Percentiles rank a stretch among this genome's conserved stretches.
Conservation (phyloP, 2,329 filamentous ascomycete species). For the Fusarium kyushuense region DNA sequence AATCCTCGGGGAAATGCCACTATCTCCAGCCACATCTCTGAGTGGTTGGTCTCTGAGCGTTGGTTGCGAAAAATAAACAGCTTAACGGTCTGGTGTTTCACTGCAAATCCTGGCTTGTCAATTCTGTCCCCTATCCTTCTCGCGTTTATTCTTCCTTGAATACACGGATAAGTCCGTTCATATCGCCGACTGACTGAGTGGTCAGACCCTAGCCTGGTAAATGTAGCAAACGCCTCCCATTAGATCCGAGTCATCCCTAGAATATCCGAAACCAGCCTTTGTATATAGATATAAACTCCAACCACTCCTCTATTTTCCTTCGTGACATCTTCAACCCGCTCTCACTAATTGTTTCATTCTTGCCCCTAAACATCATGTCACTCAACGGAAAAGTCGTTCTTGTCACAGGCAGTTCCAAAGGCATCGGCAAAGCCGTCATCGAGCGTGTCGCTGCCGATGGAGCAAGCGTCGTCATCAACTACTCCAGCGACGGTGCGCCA, state of each 20-base stretch:
- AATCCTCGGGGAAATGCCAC: background rate
- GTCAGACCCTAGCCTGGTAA: no score
- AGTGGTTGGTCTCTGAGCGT: accelerated
- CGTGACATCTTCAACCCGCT: no score
- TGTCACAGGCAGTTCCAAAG: slow-evolving; percentile 9
- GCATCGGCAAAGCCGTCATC: slow-evolving; percentile 12
- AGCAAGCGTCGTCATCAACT: slow-evolving; percentile 15
- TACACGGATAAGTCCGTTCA: background rate
- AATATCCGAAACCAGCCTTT: accelerated
- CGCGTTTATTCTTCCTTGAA: no score
- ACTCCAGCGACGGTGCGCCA: background rate
- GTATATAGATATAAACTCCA: no score
- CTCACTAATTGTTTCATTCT: no score
- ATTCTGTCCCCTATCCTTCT: no score
- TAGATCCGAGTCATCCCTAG: no score
- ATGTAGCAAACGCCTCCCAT: background rate
- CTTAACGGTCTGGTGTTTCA: no score
- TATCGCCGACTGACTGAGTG: background rate
- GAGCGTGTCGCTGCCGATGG: slow-evolving; percentile 10
- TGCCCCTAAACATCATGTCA: no score
- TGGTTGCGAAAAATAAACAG: background rate
- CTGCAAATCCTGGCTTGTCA: no score
- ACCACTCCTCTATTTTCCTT: no score
- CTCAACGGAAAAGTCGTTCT: background rate
- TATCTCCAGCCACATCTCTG: background rate